Evolutionary conservation across 768 basidiomycete species (phyloP).

Genomic region (Dendrothele bispora): DNA sequence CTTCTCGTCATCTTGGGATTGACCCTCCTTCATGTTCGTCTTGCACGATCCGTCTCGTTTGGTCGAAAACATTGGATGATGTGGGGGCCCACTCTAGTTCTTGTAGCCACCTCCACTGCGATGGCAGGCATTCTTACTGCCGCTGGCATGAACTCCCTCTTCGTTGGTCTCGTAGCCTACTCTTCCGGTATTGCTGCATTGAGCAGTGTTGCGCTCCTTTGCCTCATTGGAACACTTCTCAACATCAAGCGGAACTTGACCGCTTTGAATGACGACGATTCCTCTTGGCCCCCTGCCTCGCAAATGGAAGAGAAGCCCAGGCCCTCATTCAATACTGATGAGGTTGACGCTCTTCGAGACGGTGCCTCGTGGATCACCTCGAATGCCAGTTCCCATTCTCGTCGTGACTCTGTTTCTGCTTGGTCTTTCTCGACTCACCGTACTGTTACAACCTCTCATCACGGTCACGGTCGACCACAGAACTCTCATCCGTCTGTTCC

Average conservation of each 20-base stretch:
- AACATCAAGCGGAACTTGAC: slow-evolving; percentile 65
- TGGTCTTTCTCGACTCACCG: slow-evolving; percentile 77
- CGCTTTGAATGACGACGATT: slow-evolving; percentile 47
- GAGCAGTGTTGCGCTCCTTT: slow-evolving; percentile 55
- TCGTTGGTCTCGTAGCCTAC: slow-evolving; percentile 62
- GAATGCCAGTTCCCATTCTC: slow-evolving; percentile 52
- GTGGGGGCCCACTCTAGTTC: slow-evolving; percentile 61
- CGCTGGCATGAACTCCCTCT: slow-evolving; percentile 52
- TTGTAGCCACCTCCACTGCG: slow-evolving; percentile 56
- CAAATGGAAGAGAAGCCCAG: slow-evolving; percentile 53
- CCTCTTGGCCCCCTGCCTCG: slow-evolving; percentile 62
- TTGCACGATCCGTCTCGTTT: slow-evolving; percentile 69
- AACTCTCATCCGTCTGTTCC: slow-evolving; percentile 43
- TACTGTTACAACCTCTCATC: slow-evolving; percentile 37
- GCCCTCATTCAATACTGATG: slow-evolving; percentile 68
- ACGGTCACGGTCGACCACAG: slow-evolving; percentile 31
- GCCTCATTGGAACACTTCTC: slow-evolving; percentile 61
- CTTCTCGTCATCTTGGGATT: slow-evolving; percentile 60
- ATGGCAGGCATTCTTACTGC: slow-evolving; percentile 59
- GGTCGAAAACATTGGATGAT: slow-evolving; percentile 73
- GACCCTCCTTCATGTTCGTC: slow-evolving; percentile 68
- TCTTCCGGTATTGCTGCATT: slow-evolving; percentile 49
- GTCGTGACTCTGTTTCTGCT: slow-evolving; percentile 58
- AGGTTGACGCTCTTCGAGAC: slow-evolving; percentile 71
- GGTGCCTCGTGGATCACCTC: slow-evolving; percentile 85